These are phyloP conservation scores for Chaetothyriales sp. DNA, from an alignment of 2,329 filamentous ascomycete species.

Conservation along the genomic window DNA sequence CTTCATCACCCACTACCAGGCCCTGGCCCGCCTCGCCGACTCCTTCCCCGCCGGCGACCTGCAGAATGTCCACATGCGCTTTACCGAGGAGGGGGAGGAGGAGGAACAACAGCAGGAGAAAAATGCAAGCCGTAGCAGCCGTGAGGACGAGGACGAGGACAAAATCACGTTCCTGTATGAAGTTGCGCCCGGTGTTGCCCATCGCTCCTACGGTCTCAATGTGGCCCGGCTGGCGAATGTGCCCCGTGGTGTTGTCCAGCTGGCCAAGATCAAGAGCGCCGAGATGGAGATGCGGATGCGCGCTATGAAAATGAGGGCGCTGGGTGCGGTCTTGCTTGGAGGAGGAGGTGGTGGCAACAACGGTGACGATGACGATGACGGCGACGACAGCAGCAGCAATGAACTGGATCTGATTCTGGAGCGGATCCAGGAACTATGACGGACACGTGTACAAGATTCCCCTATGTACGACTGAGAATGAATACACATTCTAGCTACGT, in stretches of 20 bases:
- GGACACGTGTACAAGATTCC: no score
- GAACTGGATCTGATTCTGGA: background rate
- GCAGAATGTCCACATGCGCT: slow-evolving; percentile 88
- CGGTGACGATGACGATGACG: no score
- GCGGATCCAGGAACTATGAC: background rate
- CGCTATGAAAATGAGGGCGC: slow-evolving; percentile 40
- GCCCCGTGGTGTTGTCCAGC: slow-evolving; percentile 58
- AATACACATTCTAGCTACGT: no score
- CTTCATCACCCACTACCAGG: slow-evolving; percentile 97
- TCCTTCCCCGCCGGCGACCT: slow-evolving; percentile 51
- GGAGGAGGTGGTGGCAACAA: background rate
- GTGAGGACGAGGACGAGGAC: slow-evolving; percentile 33
- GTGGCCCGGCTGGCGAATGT: slow-evolving; percentile 76
- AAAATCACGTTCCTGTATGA: slow-evolving; percentile 93
- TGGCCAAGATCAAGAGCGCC: slow-evolving; percentile 62
- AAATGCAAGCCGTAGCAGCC: background rate
- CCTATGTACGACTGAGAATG: no score
- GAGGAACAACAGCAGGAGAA: no score
- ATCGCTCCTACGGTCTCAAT: slow-evolving; percentile 87
- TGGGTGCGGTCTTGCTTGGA: slow-evolving; percentile 8
- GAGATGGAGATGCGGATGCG: slow-evolving; percentile 64
- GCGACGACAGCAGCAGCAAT: background rate
- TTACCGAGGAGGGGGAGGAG: slow-evolving; percentile 47
- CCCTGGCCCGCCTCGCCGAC: slow-evolving; percentile 56
- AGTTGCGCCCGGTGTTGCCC: slow-evolving; percentile 76